Evolutionary conservation across 805 yeast genomes (phyloP), one percentile per base, ranked within the genome.

Genomic region (Millerozyma acaciae): DNA sequence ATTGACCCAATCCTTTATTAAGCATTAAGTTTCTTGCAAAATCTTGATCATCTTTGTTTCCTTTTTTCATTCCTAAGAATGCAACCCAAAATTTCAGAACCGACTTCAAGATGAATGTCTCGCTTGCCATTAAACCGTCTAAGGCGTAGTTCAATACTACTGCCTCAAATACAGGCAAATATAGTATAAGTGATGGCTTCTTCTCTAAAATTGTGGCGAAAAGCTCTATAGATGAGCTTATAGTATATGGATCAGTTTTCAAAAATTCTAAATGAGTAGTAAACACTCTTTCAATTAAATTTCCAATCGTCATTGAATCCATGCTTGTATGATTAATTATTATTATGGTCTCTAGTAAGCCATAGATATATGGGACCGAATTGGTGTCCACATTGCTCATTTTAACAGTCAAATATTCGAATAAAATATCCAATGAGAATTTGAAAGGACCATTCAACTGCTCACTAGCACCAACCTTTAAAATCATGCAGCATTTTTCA

Each of bases 381-480:
- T 60, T 40, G 18, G 42, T 12, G 46, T 55, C 47, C 45, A 63
- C 40, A 35, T 43, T 21, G 12, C 51, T 29, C 28, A 51, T 39
- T 62, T 75, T 40, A 47, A 47, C 13, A 38, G 38, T 19, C 64
- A 64, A 39, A 63, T 76, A 39, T 35, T 50, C 53, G 18, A 76
- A 35, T 5, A 77, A 63, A 1, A 61, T 50, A 0, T 55, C 53
- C 3, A 64, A 38, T 0, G 60, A 57, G 37, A 83, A 70, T 7
- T 73, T 78, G 53, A 83, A 84, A 0, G 93, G 85, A 0, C 88
- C 88, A 13, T 73, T 64, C 4, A 76, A 53, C 3, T 65, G 51
- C 47, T 86, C 95, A 3, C 75, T 57, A 10, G 86, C 55, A 1
- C 94, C 94, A 10, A 62, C 45, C 44, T 75, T 78, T 42, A 86